Conservation (phyloP, 2,329 filamentous ascomycete genomes). For the Fusarium veterinarium region DNA sequence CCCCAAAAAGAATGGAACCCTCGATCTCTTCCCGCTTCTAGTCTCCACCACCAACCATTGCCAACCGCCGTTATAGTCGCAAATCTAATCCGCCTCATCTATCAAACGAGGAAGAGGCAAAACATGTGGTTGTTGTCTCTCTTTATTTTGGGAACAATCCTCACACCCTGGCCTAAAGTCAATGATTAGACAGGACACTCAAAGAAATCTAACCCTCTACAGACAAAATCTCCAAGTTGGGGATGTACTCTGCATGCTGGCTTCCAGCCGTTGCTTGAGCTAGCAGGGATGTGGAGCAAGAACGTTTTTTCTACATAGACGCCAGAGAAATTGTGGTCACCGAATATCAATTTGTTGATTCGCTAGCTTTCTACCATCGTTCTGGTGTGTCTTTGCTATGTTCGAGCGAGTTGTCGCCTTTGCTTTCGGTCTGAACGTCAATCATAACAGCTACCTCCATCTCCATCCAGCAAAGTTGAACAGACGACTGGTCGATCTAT, state of each 20-base stretch:
- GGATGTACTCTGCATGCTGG: constrained; percentile 21
- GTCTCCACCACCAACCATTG: constrained; percentile 19
- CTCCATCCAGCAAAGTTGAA: constrained; percentile 13
- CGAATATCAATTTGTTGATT: constrained; percentile 17
- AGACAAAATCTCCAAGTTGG: not conserved
- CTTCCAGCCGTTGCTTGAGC: constrained; percentile 27
- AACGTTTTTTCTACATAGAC: constrained; percentile 34
- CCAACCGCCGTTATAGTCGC: constrained; percentile 12
- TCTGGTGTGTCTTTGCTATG: constrained; percentile 15
- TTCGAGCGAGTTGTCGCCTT: constrained; percentile 21
- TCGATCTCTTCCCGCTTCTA: constrained; percentile 39
- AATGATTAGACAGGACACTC: constrained; percentile 10
- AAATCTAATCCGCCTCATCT: constrained; percentile 14
- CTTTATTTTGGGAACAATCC: not conserved
- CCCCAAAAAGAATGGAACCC: constrained; percentile 33
- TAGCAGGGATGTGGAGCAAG: constrained; percentile 37
- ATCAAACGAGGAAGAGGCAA: constrained; percentile 10
- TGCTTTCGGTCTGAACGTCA: constrained; percentile 34
- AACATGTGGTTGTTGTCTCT: constrained; percentile 11
- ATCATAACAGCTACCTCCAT: constrained; percentile 29
- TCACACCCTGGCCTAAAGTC: not conserved
- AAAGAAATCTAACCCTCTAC: not conserved
- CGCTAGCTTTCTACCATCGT: not conserved
- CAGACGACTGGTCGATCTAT: constrained; percentile 22
- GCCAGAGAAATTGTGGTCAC: constrained; percentile 23